Conservation (phyloP, 2,329 filamentous ascomycete genomes). For the Phyllosticta capitalensis region DNA sequence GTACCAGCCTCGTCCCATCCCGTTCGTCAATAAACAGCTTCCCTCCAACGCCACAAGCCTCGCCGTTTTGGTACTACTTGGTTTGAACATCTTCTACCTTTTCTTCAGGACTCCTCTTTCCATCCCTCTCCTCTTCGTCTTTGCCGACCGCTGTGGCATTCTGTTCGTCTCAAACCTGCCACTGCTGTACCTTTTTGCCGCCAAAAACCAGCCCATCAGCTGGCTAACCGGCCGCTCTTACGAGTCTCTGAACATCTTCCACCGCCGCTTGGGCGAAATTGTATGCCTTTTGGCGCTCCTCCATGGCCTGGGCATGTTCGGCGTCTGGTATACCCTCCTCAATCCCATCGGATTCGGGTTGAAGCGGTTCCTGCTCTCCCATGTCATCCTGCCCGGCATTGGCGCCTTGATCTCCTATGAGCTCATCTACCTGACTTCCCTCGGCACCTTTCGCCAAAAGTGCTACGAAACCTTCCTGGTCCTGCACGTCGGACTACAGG, state of each 20-base stretch:
- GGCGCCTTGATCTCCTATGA: slow-evolving; percentile 50
- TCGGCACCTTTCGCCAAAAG: slow-evolving; percentile 48
- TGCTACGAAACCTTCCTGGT: slow-evolving; percentile 57
- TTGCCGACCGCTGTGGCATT: slow-evolving; percentile 49
- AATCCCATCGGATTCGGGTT: slow-evolving; percentile 42
- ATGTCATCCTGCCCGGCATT: slow-evolving; percentile 46
- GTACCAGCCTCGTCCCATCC: slow-evolving; percentile 50
- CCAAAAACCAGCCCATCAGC: slow-evolving; percentile 57
- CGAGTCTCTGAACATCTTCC: slow-evolving; percentile 56
- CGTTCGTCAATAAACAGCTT: slow-evolving; percentile 46
- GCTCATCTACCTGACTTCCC: slow-evolving; percentile 51
- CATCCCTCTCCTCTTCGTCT: slow-evolving; percentile 44
- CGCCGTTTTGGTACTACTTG: slow-evolving; percentile 42
- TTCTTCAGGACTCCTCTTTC: slow-evolving; percentile 42
- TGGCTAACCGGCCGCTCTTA: slow-evolving; percentile 55
- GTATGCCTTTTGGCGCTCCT: slow-evolving; percentile 51
- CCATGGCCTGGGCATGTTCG: slow-evolving; percentile 47
- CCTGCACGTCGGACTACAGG: slow-evolving; percentile 49
- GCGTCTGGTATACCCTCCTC: slow-evolving; percentile 45
- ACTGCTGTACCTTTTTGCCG: slow-evolving; percentile 52
- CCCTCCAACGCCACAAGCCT: slow-evolving; percentile 50
- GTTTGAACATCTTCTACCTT: slow-evolving; percentile 49
- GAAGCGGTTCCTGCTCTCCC: slow-evolving; percentile 41
- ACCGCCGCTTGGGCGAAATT: slow-evolving; percentile 53
- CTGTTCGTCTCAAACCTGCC: slow-evolving; percentile 44